Percentiles rank a stretch among this genome's conserved stretches.
phyloP scores from a whole-genome alignment of 1,284 basidiomycete genomes.

The Leucocoprinus gongylophorus region DNA sequence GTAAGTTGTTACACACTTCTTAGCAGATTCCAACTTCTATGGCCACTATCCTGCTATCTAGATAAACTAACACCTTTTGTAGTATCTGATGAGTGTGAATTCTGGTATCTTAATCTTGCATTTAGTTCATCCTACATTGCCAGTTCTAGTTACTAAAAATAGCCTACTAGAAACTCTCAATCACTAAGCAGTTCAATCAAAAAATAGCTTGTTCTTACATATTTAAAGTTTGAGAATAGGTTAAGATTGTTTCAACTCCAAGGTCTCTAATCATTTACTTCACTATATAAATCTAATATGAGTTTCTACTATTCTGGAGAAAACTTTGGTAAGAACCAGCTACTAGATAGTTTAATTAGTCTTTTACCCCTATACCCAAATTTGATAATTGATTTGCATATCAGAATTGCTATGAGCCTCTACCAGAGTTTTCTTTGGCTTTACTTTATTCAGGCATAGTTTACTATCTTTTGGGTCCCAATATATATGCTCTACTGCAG shows the following conservation, averaged over 20 bases:
- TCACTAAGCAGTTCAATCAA: slow-evolving; percentile 45
- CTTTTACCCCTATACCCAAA: slow-evolving; percentile 62
- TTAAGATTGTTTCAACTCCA: slow-evolving; percentile 51
- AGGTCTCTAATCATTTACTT: slow-evolving; percentile 61
- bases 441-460: slow-evolving; percentile 59
- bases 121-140: slow-evolving; percentile 56
- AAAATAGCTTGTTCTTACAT: slow-evolving; percentile 46
- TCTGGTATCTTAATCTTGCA: slow-evolving; percentile 51
- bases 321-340: slow-evolving; percentile 62
- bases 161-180: slow-evolving; percentile 57
- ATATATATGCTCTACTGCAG: slow-evolving; percentile 53
- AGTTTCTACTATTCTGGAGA: slow-evolving; percentile 63
- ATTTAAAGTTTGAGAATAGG: slow-evolving; percentile 58
- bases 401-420: slow-evolving; percentile 58
- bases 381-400: slow-evolving; percentile 62
- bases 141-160: slow-evolving; percentile 62
- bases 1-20: slow-evolving; percentile 63
- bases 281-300: slow-evolving; percentile 61
- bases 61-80: slow-evolving; percentile 57
- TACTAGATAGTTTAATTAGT: slow-evolving; percentile 64
- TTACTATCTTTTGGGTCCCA: slow-evolving; percentile 62
- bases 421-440: slow-evolving; percentile 62
- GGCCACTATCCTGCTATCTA: slow-evolving; percentile 50
- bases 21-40: slow-evolving; percentile 57
- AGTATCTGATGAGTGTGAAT: slow-evolving; percentile 55